phyloP scores from a whole-genome alignment of 495 filamentous ascomycete genomes.

The Pseudomonodictys pantanalensis region DNA sequence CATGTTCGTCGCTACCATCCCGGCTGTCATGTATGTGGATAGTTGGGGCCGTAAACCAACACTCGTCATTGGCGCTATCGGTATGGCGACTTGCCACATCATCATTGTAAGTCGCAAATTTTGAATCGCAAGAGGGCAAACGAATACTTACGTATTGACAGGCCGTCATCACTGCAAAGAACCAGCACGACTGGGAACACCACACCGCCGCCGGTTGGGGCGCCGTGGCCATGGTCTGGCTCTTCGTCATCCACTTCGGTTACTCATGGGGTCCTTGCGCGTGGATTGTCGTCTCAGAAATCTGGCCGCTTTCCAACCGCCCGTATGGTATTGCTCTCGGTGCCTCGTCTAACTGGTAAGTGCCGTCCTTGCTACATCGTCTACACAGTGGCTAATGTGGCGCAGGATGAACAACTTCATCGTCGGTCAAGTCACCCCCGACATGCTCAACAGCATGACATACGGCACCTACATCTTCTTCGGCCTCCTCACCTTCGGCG shows the following conservation, averaged over 20 bases:
- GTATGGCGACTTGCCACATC: conserved; percentile 52
- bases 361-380: not conserved
- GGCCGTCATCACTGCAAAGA: conserved; percentile 66
- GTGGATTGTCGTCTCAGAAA: conserved; percentile 67
- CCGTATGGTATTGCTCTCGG: conserved; percentile 72
- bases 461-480: conserved; percentile 83
- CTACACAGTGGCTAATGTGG: not conserved
- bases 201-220: conserved; percentile 71
- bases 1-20: conserved; percentile 63
- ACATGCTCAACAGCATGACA: conserved; percentile 66
- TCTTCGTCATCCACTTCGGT: conserved; percentile 79
- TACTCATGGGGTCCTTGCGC: conserved; percentile 69
- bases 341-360: conserved; percentile 51
- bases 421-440: conserved; percentile 72
- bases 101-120: conserved; percentile 55
- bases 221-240: conserved; percentile 75
- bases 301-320: conserved; percentile 72
- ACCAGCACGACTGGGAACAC: conserved; percentile 55
- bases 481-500: conserved; percentile 65
- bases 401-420: conserved; percentile 64
- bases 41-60: conserved; percentile 42
- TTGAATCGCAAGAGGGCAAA: not conserved
- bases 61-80: conserved; percentile 41
- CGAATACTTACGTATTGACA: not conserved
- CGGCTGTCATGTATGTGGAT: conserved; percentile 62